These are phyloP conservation scores for Irpex rosettiformis DNA, from an alignment of 1,284 basidiomycete species.

Conservation along the genomic window DNA sequence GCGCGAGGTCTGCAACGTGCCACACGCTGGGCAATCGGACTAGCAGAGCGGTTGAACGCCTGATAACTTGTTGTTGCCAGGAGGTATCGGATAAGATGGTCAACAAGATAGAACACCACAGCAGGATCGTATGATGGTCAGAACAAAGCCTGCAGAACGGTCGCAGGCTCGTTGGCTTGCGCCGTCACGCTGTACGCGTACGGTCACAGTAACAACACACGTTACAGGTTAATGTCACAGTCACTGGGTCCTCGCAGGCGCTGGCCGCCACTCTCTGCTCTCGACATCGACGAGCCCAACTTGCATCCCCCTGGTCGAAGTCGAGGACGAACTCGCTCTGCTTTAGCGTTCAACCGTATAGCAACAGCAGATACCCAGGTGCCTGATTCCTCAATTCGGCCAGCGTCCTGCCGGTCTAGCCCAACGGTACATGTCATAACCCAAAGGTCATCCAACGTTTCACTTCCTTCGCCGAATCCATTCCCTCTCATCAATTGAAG, in stretches of 20 bases:
- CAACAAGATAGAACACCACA: not conserved
- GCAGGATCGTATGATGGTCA: not conserved
- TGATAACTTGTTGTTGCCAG: not conserved
- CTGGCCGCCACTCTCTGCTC: not conserved
- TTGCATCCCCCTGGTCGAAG: not conserved
- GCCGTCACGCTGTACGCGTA: not conserved
- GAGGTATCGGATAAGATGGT: not conserved
- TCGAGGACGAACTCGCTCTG: not conserved
- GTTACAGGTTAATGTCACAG: too few species aligned
- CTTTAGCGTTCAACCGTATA: not conserved
- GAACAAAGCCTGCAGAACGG: not conserved
- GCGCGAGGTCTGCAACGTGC: not conserved
- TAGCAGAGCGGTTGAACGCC: not conserved
- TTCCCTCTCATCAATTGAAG: not conserved
- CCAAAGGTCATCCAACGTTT: not conserved
- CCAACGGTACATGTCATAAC: not conserved
- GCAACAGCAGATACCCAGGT: not conserved
- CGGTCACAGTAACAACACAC: too few species aligned
- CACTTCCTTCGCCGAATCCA: not conserved
- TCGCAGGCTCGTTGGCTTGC: not conserved
- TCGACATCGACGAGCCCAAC: not conserved
- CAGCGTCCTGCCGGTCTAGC: not conserved
- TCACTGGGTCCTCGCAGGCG: not conserved
- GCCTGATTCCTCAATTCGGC: not conserved
- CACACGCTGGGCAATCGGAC: not conserved